Conservation (phyloP, 2,329 filamentous ascomycete genomes). For the Plectosphaerella plurivora region DNA sequence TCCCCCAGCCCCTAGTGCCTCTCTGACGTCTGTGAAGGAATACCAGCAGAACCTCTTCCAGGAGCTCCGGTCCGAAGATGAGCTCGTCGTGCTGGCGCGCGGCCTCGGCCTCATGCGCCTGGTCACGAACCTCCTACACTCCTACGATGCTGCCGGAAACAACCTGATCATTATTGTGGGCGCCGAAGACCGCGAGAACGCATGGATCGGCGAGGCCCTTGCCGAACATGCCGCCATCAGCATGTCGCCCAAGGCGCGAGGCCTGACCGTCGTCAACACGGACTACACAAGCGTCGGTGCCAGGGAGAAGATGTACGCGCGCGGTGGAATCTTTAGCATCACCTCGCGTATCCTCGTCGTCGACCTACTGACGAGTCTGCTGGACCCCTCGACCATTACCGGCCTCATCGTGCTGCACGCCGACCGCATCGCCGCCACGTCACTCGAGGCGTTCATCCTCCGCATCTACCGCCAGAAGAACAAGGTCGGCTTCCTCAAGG, state of each 20-base stretch:
- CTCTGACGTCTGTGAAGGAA: slow-evolving; percentile 41
- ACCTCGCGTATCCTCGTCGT: slow-evolving; percentile 94
- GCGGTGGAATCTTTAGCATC: slow-evolving; percentile 90
- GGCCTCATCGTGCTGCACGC: slow-evolving; percentile 85
- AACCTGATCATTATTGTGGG: slow-evolving; percentile 87
- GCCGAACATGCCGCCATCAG: slow-evolving; percentile 94
- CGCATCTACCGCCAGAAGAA: slow-evolving; percentile 93
- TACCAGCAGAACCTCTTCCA: slow-evolving; percentile 96
- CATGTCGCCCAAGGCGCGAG: slow-evolving; percentile 73
- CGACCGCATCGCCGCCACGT: slow-evolving; percentile 80
- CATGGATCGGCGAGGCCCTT: slow-evolving; percentile 92
- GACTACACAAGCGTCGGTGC: slow-evolving; percentile 84
- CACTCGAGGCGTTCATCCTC: slow-evolving; percentile 90
- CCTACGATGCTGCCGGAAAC: slow-evolving; percentile 92
- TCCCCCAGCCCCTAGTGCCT: slow-evolving; percentile 6
- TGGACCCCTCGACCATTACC: slow-evolving; percentile 80
- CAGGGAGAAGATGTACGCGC: slow-evolving; percentile 85
- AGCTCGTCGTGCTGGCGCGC: slow-evolving; percentile 85
- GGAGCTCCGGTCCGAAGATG: slow-evolving; percentile 84
- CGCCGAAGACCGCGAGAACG: slow-evolving; percentile 88
- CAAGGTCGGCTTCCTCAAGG: slow-evolving; percentile 89
- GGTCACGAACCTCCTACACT: slow-evolving; percentile 92
- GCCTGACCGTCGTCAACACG: slow-evolving; percentile 88
- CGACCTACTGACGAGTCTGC: slow-evolving; percentile 78
- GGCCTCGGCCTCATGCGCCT: slow-evolving; percentile 89